Conservation (phyloP, 2,329 filamentous ascomycete species). For the Paramyrothecium roridum region DNA sequence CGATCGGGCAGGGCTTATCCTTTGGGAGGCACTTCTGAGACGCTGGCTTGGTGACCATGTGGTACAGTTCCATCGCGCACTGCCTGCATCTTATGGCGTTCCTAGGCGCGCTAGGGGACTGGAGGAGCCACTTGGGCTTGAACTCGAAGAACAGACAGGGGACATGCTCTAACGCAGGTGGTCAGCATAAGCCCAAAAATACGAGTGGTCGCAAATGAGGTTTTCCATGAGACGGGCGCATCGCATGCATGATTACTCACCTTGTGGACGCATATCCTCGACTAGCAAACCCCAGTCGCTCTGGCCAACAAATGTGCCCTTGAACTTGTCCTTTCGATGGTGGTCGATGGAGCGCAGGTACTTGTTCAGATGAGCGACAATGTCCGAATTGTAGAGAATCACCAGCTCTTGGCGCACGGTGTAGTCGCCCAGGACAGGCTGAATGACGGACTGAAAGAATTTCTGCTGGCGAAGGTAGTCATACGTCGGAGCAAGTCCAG, state of each 20-base stretch:
- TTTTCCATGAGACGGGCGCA: too few relatives aligned
- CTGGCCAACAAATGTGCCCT: constrained; percentile 46
- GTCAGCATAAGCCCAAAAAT: background rate
- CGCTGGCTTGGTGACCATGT: constrained; percentile 27
- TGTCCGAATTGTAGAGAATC: constrained; percentile 28
- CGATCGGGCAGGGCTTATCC: constrained; percentile 60
- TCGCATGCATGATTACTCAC: constrained; percentile 13
- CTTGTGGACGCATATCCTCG: constrained; percentile 61
- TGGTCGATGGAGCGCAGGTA: constrained; percentile 48
- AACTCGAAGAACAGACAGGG: constrained; percentile 60
- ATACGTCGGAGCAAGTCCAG: constrained; percentile 25
- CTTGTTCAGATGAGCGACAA: constrained; percentile 46
- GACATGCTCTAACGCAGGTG: constrained; percentile 18
- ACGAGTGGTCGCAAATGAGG: background rate
- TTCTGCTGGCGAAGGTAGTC: constrained; percentile 34
- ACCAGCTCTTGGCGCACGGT: constrained; percentile 35
- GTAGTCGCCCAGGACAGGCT: constrained; percentile 28
- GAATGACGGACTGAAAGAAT: constrained; percentile 30
- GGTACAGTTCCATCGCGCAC: constrained; percentile 55
- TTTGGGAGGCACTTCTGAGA: constrained; percentile 29
- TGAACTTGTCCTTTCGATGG: constrained; percentile 40
- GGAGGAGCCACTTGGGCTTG: constrained; percentile 81
- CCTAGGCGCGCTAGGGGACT: constrained; percentile 68
- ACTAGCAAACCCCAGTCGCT: constrained; percentile 67
- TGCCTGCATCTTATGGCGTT: constrained; percentile 67